These are phyloP conservation scores for Mariannaea sp. DNA, from an alignment of 2,329 filamentous ascomycete genomes.

Conservation along the genomic window DNA sequence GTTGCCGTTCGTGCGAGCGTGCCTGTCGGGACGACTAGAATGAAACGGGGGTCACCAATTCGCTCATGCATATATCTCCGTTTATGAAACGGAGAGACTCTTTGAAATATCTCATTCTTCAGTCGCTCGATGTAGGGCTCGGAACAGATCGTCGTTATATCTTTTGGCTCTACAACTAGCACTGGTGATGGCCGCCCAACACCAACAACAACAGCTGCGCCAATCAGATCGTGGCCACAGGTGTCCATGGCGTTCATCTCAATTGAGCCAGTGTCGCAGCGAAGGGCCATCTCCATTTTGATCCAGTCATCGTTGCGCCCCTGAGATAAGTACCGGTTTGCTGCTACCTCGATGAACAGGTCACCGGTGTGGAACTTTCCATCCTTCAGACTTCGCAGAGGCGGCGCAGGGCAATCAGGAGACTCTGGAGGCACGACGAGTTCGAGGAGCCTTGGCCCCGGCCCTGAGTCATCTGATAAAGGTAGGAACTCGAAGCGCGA, in stretches of 20 bases:
- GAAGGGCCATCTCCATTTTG: conserved; percentile 30
- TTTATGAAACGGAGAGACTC: conserved; percentile 29
- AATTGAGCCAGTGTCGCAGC: conserved; percentile 31
- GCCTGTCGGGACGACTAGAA: conserved; percentile 22
- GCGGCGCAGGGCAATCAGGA: conserved; percentile 20
- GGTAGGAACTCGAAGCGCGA: conserved; percentile 22
- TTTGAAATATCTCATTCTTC: conserved; percentile 18
- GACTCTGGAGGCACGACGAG: conserved; percentile 18
- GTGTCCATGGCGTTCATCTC: conserved; percentile 26
- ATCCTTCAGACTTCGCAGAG: conserved; percentile 11
- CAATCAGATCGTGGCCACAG: conserved; percentile 28
- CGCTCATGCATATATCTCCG: conserved; percentile 31
- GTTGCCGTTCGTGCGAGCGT: conserved; percentile 25
- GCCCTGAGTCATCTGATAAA: background rate
- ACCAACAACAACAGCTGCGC: conserved; percentile 25
- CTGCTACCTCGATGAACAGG: conserved; percentile 30
- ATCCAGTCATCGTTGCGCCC: conserved; percentile 36
- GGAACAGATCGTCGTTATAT: background rate
- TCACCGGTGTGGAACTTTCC: conserved; percentile 35
- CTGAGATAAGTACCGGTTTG: conserved; percentile 23
- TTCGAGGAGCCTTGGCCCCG: conserved; percentile 18
- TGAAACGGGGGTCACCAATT: conserved; percentile 21
- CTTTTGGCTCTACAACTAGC: conserved; percentile 25
- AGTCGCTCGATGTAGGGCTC: background rate
- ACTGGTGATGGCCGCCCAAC: conserved; percentile 26